phyloP scores from a whole-genome alignment of 202 grass and related monocot genomes.

The Setaria viridis region DNA sequence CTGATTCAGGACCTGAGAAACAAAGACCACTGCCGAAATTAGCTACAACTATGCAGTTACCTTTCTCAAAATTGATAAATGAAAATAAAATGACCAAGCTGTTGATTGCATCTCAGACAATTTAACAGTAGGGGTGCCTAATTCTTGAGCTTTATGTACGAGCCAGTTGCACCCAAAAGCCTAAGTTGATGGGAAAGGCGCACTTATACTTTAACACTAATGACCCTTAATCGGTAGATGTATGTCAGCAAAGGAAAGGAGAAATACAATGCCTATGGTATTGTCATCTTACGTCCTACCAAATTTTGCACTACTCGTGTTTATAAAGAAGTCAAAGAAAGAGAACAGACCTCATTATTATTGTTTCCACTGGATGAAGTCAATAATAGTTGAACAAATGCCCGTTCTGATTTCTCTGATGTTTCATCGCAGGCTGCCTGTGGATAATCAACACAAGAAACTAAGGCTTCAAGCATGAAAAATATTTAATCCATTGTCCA shows the following conservation, averaged over 20 bases:
- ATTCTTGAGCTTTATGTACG: neutral
- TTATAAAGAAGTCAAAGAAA: conserved; percentile 37
- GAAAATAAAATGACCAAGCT: conserved; percentile 26
- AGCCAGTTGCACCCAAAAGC: neutral
- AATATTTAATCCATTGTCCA: conserved; percentile 28
- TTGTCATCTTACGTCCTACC: neutral
- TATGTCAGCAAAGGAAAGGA: conserved; percentile 7
- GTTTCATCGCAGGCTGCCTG: conserved; percentile 83
- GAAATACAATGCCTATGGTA: conserved; percentile 6
- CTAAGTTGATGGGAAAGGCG: neutral
- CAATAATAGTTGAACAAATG: conserved; percentile 89
- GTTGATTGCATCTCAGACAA: neutral
- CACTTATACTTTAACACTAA: neutral
- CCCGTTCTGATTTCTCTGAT: conserved; percentile 72
- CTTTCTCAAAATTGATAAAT: conserved; percentile 29
- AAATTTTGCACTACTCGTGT: neutral
- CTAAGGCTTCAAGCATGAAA: conserved; percentile 48
- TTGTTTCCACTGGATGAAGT: conserved; percentile 57
- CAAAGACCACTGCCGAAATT: conserved; percentile 23
- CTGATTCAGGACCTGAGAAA: conserved; percentile 80
- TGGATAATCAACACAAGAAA: conserved; percentile 33
- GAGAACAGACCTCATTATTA: conserved; percentile 74
- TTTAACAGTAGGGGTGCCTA: neutral
- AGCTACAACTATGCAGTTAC: conserved; percentile 12
- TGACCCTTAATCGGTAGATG: neutral